Conservation (phyloP, 495 filamentous ascomycete species). For the Poronia punctata region DNA sequence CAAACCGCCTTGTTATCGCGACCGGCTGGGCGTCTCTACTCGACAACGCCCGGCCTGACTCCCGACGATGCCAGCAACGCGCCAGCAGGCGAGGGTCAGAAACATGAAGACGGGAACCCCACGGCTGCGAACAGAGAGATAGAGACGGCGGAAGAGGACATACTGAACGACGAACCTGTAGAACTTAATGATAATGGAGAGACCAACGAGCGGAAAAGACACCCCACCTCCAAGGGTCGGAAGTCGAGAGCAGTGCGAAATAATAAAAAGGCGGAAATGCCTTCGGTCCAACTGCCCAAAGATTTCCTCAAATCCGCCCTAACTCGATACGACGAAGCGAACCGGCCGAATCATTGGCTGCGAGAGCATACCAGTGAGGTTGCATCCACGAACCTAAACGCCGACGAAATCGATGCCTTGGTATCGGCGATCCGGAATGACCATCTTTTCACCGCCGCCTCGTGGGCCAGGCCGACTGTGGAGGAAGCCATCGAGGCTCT, state of each 20-base stretch:
- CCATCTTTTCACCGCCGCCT: slow-evolving; percentile 6
- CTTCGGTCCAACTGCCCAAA: slow-evolving; percentile 35
- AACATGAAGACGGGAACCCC: slow-evolving; percentile 16
- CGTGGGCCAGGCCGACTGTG: slow-evolving; percentile 6
- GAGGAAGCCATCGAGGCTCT: slow-evolving; percentile 3
- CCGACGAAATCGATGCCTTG: background rate
- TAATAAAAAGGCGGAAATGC: slow-evolving; percentile 35
- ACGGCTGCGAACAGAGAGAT: slow-evolving; percentile 3
- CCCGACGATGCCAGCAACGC: slow-evolving; percentile 18
- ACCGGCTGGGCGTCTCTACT: slow-evolving; percentile 27
- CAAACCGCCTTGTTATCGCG: slow-evolving; percentile 15
- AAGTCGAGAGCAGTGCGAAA: slow-evolving; percentile 30
- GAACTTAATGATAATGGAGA: no score
- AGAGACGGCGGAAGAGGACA: no score
- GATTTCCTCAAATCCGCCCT: slow-evolving; percentile 37
- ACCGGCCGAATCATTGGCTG: background rate
- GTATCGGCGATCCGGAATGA: background rate
- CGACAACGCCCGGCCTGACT: slow-evolving; percentile 18
- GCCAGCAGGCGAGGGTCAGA: slow-evolving; percentile 16
- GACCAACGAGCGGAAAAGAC: slow-evolving; percentile 13
- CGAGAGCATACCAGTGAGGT: background rate
- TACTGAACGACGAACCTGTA: no score
- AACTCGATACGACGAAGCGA: slow-evolving; percentile 10
- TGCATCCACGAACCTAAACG: no score
- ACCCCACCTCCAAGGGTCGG: slow-evolving; percentile 16